A percentile compares a stretch with the other conserved stretches of the same genome.
phyloP scores from a whole-genome alignment of 371 early-diverging fungal species.

The Saksenaea vasiformis region DNA sequence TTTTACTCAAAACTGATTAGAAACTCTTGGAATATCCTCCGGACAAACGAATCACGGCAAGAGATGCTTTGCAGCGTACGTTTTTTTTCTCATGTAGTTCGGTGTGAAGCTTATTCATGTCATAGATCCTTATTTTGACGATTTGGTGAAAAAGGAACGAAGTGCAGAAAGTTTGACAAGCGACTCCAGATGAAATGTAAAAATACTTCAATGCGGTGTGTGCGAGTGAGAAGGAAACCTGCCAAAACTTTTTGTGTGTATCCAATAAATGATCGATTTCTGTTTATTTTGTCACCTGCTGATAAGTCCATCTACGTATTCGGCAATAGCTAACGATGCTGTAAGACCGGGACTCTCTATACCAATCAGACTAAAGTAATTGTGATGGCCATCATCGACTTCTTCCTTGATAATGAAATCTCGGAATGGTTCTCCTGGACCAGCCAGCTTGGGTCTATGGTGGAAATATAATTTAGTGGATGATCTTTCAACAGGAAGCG shows the following conservation, averaged over 20 bases:
- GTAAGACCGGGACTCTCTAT: conserved; percentile 94
- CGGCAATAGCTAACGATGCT: conserved; percentile 81
- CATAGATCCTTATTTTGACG: conserved; percentile 56
- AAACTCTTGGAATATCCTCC: conserved; percentile 74
- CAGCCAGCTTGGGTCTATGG: conserved; percentile 78
- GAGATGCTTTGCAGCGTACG: conserved; percentile 71
- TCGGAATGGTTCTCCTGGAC: conserved; percentile 69
- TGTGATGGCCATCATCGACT: conserved; percentile 38
- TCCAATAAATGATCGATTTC: background rate
- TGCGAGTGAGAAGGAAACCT: background rate
- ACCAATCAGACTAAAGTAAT: conserved; percentile 78
- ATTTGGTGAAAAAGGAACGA: conserved; percentile 44
- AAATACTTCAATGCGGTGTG: background rate
- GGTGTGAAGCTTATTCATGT: background rate
- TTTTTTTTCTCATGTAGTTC: background rate
- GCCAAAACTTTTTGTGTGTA: background rate
- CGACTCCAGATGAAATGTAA: conserved; percentile 11
- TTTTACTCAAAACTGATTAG: conserved; percentile 16
- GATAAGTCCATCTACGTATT: conserved; percentile 58
- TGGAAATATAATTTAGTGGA: background rate
- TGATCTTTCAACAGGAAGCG: background rate
- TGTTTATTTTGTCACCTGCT: background rate
- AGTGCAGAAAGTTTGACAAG: conserved; percentile 4
- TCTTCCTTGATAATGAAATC: conserved; percentile 82
- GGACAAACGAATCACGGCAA: conserved; percentile 73